phyloP scores from a whole-genome alignment of 495 filamentous ascomycete species.

The Cenococcum geophilum region DNA sequence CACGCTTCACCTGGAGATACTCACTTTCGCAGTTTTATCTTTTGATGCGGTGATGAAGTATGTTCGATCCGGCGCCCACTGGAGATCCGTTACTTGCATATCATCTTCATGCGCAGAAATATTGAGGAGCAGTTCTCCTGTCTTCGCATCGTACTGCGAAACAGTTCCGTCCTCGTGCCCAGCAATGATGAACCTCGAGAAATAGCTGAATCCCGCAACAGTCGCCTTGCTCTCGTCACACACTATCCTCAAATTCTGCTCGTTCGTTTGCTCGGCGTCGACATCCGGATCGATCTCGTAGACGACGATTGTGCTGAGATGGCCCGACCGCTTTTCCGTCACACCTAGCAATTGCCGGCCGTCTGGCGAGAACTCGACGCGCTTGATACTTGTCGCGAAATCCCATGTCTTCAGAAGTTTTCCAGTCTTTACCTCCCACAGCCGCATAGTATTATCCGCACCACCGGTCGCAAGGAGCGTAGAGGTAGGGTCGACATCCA shows the following conservation, averaged over 20 bases:
- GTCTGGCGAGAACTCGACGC: slow-evolving; percentile 92
- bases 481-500: slow-evolving; percentile 93
- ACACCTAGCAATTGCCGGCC: slow-evolving; percentile 82
- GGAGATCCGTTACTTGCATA: slow-evolving; percentile 81
- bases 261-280: slow-evolving; percentile 73
- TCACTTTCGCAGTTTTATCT: slow-evolving; percentile 91
- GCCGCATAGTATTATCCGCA: slow-evolving; percentile 93
- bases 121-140: slow-evolving; percentile 74
- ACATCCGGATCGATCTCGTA: slow-evolving; percentile 76
- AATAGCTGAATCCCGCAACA: slow-evolving; percentile 90
- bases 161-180: slow-evolving; percentile 94
- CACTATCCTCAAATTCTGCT: slow-evolving; percentile 75
- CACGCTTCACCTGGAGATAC: not conserved
- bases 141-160: slow-evolving; percentile 93
- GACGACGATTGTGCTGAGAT: slow-evolving; percentile 85
- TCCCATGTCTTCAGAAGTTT: slow-evolving; percentile 94
- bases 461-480: slow-evolving; percentile 89
- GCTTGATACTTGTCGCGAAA: slow-evolving; percentile 90
- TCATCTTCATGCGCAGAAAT: slow-evolving; percentile 76
- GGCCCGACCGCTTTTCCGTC: slow-evolving; percentile 96
- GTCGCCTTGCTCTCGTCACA: slow-evolving; percentile 94
- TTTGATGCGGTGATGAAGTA: slow-evolving; percentile 98
- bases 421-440: slow-evolving; percentile 95
- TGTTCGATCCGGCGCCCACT: slow-evolving; percentile 88
- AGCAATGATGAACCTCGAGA: slow-evolving; percentile 89